Conservation (phyloP, 2,329 filamentous ascomycete species). For the Calonectria leucothoes region DNA sequence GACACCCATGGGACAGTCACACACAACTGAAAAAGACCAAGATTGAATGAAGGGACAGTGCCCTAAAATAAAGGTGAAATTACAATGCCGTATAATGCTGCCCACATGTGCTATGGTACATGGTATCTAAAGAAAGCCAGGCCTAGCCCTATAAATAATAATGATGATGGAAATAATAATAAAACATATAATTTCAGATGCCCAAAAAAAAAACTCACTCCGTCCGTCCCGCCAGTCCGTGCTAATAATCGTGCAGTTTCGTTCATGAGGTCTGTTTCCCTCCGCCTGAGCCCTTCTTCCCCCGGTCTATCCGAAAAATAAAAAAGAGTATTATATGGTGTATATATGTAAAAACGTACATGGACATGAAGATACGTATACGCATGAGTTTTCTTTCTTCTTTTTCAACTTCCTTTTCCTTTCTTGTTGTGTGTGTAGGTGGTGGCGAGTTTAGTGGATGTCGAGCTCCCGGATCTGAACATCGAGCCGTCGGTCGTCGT, state of each 20-base stretch:
- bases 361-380: constrained; percentile 26
- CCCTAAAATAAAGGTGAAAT: no score
- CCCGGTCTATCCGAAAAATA: constrained; percentile 28
- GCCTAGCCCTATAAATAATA: constrained; percentile 27
- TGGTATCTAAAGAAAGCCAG: constrained; percentile 40
- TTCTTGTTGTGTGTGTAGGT: constrained; percentile 3
- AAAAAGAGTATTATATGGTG: constrained; percentile 30
- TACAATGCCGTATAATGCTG: constrained; percentile 32
- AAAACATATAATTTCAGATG: not conserved
- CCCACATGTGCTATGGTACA: constrained; percentile 31
- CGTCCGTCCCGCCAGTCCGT: constrained; percentile 8
- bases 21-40: not conserved
- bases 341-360: constrained; percentile 26
- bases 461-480: constrained; percentile 48
- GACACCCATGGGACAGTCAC: not conserved
- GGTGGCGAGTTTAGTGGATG: constrained; percentile 43
- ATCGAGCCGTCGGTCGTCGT: constrained; percentile 41
- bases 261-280: constrained; percentile 19
- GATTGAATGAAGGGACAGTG: no score
- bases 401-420: not conserved
- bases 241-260: constrained; percentile 18
- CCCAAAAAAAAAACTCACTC: constrained; percentile 17
- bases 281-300: constrained; percentile 18
- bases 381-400: constrained; percentile 2
- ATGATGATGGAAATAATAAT: no score